Percentiles rank a stretch among this genome's conserved stretches.
Evolutionary conservation across 2,329 filamentous ascomycete genomes (phyloP).

Genomic region (Colletotrichum somersetense): DNA sequence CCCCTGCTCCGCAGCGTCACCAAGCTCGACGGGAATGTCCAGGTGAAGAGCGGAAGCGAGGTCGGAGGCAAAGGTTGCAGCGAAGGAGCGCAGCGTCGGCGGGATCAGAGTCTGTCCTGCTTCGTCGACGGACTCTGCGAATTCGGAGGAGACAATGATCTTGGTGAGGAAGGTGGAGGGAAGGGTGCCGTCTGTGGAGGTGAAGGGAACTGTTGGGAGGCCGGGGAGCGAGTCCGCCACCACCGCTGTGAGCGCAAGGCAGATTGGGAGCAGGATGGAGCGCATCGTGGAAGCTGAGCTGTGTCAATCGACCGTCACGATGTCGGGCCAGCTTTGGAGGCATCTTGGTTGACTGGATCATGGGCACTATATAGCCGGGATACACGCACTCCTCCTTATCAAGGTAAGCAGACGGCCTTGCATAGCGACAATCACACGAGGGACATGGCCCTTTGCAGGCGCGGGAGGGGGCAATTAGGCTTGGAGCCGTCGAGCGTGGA

Average conservation of each 20-base stretch:
- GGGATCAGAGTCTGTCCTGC: constrained; percentile 65
- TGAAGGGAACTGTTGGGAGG: constrained; percentile 54
- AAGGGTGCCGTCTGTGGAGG: constrained; percentile 45
- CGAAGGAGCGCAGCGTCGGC: constrained; percentile 62
- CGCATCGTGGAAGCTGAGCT: constrained; percentile 8
- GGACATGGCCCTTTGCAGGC: background rate
- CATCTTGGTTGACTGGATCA: accelerated
- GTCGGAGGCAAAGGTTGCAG: constrained; percentile 58
- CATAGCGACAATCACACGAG: background rate
- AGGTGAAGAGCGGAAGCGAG: constrained; percentile 48
- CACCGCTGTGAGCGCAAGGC: background rate
- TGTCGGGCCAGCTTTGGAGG: background rate
- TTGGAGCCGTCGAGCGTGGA: too few species aligned
- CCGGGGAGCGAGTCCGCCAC: constrained; percentile 40
- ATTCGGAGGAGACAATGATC: constrained; percentile 60
- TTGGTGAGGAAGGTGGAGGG: constrained; percentile 46
- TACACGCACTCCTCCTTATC: background rate
- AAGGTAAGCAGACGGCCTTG: background rate
- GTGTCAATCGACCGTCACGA: background rate
- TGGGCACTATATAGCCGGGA: background rate
- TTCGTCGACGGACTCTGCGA: constrained; percentile 56
- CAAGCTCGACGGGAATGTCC: constrained; percentile 48
- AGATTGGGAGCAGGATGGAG: background rate
- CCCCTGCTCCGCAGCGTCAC: constrained; percentile 44
- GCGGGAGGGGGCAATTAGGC: background rate